phyloP scores from a whole-genome alignment of 257 asterid genomes.

The Nicotiana knightiana region DNA sequence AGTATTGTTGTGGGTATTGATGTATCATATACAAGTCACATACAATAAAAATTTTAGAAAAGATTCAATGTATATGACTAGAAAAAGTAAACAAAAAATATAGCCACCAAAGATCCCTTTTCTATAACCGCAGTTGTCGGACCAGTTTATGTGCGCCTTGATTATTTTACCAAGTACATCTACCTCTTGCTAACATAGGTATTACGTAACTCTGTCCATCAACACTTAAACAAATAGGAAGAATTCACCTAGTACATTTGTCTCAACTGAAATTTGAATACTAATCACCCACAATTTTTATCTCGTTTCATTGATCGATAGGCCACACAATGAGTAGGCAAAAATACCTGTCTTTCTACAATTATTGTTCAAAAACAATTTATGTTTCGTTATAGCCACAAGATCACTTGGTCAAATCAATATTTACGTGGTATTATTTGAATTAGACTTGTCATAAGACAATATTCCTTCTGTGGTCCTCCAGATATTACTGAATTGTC shows the following conservation, averaged over 20 bases:
- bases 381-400: not conserved
- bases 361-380: not conserved
- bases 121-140: not conserved
- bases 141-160: too few species aligned
- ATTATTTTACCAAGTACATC: too few species aligned
- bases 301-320: not conserved
- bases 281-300: not conserved
- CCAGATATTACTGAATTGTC: not conserved
- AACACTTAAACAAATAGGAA: too few species aligned
- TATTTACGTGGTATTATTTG: not conserved
- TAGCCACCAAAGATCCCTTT: not conserved
- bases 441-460: not conserved
- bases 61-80: too few species aligned
- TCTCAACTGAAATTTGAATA: too few species aligned
- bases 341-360: not conserved
- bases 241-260: too few species aligned
- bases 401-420: not conserved
- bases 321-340: not conserved
- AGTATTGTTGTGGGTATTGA: too few species aligned
- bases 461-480: slow-evolving; percentile 1
- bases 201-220: too few species aligned
- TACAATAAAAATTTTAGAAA: too few species aligned
- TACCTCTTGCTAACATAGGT: too few species aligned
- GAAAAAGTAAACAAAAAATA: too few species aligned
- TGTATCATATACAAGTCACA: too few species aligned